Percentiles rank a stretch among this genome's conserved stretches.
phyloP scores from a whole-genome alignment of 306 rosid genomes.

The Cajanus cajan region DNA sequence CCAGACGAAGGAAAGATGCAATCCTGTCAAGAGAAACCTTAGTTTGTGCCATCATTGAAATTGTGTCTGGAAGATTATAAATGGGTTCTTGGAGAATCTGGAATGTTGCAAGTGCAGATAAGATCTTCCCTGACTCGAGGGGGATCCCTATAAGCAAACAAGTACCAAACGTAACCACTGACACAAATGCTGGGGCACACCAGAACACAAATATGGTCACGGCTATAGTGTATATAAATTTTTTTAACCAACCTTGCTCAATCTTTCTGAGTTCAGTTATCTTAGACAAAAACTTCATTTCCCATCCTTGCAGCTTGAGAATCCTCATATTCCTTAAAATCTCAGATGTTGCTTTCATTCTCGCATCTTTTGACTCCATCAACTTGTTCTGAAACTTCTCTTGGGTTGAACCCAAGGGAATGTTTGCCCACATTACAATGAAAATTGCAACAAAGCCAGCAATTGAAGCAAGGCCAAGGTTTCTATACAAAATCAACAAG shows the following conservation, averaged over 20 bases:
- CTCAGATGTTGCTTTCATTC: constrained; percentile 45
- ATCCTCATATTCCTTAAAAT: constrained; percentile 43
- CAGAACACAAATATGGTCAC: constrained; percentile 24
- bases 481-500: constrained; percentile 29
- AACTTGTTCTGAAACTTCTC: constrained; percentile 36
- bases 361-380: constrained; percentile 39
- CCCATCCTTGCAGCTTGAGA: constrained; percentile 47
- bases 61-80: constrained; percentile 26
- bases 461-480: constrained; percentile 31
- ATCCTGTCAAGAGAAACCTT: constrained; percentile 42
- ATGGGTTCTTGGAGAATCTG: constrained; percentile 34
- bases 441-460: constrained; percentile 29
- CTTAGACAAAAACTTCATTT: constrained; percentile 40
- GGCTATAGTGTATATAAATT: not conserved
- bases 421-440: constrained; percentile 29
- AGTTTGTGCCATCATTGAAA: constrained; percentile 30
- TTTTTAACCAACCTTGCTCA: constrained; percentile 32
- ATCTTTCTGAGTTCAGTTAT: constrained; percentile 12
- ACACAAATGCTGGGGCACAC: constrained; percentile 37
- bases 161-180: constrained; percentile 38
- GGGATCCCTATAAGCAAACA: constrained; percentile 35
- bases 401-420: constrained; percentile 37
- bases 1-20: constrained; percentile 29
- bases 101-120: constrained; percentile 42
- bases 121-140: constrained; percentile 38